Percentiles rank a stretch among this genome's conserved stretches.
Conservation (phyloP, 2,329 filamentous ascomycete genomes). For the Fusarium avenaceum region DNA sequence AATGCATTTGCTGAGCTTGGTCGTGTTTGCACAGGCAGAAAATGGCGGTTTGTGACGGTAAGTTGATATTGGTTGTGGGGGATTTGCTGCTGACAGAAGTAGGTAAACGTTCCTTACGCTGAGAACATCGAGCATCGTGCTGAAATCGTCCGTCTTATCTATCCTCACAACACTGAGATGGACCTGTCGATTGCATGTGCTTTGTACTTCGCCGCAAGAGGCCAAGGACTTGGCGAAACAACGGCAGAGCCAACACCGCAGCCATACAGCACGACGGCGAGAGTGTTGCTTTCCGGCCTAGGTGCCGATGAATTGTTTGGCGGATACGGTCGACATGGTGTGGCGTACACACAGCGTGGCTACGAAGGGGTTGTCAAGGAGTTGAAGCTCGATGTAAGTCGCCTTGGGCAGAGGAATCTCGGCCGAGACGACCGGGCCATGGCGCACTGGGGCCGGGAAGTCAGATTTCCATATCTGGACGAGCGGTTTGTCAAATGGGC, state of each 20-base stretch:
- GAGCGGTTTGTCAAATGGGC: slow-evolving; percentile 88
- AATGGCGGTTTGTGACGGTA: slow-evolving; percentile 86
- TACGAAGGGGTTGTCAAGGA: slow-evolving; percentile 82
- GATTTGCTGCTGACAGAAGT: slow-evolving; percentile 4
- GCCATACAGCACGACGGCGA: slow-evolving; percentile 76
- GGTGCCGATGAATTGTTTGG: slow-evolving; percentile 97
- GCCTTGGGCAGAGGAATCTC: slow-evolving; percentile 93
- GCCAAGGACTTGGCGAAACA: slow-evolving; percentile 66
- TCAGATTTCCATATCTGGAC: slow-evolving; percentile 90
- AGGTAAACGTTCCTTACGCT: slow-evolving; percentile 85
- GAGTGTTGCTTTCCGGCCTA: slow-evolving; percentile 90
- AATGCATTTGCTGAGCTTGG: slow-evolving; percentile 82
- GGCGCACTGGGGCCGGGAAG: slow-evolving; percentile 89
- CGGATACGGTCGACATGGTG: slow-evolving; percentile 87
- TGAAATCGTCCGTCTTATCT: slow-evolving; percentile 81
- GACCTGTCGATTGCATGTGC: slow-evolving; percentile 94
- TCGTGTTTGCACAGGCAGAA: slow-evolving; percentile 74
- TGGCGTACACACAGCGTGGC: slow-evolving; percentile 78
- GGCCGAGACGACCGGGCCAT: slow-evolving; percentile 94
- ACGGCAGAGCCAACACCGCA: slow-evolving; percentile 43
- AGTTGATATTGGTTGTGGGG: slow-evolving; percentile 40
- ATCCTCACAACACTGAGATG: slow-evolving; percentile 98
- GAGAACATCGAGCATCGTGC: slow-evolving; percentile 78
- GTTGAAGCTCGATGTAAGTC: slow-evolving; percentile 84
- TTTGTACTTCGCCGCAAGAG: slow-evolving; percentile 93